Conservation (phyloP, 129 eudicot genomes). For the Calendula officinalis region DNA sequence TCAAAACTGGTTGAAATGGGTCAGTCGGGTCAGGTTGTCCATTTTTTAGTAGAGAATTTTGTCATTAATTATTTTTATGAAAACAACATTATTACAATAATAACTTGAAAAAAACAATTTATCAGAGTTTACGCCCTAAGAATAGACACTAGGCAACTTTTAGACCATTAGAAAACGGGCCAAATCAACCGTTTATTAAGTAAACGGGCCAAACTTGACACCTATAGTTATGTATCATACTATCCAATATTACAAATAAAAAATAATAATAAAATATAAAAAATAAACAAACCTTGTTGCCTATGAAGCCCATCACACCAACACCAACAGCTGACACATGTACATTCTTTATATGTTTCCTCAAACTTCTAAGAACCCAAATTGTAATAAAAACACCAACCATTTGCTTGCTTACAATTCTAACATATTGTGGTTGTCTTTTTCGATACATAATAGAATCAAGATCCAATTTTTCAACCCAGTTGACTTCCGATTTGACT, state of each 20-base stretch:
- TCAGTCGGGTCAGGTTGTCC: no score
- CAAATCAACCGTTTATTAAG: no score
- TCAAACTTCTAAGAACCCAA: conserved; percentile 91
- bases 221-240: no score
- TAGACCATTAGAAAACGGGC: no score
- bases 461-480: conserved; percentile 58
- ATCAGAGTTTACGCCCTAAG: no score
- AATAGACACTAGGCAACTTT: no score
- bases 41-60: no score
- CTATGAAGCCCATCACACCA: conserved; percentile 93
- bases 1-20: not conserved
- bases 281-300: conserved; percentile 74
- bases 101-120: no score
- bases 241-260: no score
- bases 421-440: conserved; percentile 62
- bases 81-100: no score
- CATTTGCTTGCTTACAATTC: conserved; percentile 98
- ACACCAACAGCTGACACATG: conserved; percentile 93
- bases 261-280: not conserved
- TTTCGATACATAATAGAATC: conserved; percentile 60
- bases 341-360: conserved; percentile 74
- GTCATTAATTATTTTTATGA: no score
- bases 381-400: conserved; percentile 86
- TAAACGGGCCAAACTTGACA: no score
- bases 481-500: conserved; percentile 34